Percentiles rank a stretch among this genome's conserved stretches.
Evolutionary conservation across 2,329 filamentous ascomycete species (phyloP).

Genomic region (Mycocentrospora acerina): DNA sequence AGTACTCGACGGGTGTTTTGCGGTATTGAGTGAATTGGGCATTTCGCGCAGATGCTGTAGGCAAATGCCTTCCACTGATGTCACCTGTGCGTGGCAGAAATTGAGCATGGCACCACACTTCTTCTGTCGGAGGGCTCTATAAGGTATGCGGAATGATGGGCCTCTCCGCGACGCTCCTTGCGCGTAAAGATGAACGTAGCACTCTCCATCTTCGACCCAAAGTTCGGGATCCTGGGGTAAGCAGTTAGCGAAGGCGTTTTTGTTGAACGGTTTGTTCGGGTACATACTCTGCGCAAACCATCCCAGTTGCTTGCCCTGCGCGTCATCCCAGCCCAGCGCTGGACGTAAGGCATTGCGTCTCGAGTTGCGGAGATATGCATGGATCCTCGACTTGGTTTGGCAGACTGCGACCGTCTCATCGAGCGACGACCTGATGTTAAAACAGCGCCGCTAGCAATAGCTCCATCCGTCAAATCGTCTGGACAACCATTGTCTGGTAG

Average conservation of each 20-base stretch:
- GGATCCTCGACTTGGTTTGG: constrained; percentile 14
- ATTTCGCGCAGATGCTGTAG: constrained; percentile 11
- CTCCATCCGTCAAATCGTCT: constrained; percentile 1
- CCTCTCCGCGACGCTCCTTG: constrained; percentile 64
- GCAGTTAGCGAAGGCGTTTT: constrained; percentile 6
- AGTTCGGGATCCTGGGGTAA: constrained; percentile 66
- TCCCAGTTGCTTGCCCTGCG: constrained; percentile 46
- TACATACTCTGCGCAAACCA: constrained; percentile 47
- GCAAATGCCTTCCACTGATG: constrained; percentile 12
- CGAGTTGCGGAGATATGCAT: constrained; percentile 18
- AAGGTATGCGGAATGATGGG: constrained; percentile 67
- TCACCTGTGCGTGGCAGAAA: constrained; percentile 40
- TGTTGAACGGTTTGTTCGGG: neutral
- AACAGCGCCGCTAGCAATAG: constrained; percentile 1
- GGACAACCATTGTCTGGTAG: constrained; percentile 4
- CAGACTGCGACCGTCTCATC: neutral
- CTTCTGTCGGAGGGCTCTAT: constrained; percentile 57
- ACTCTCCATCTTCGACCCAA: constrained; percentile 68
- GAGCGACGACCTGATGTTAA: neutral
- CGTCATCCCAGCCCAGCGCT: constrained; percentile 38
- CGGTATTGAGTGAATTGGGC: constrained; percentile 43
- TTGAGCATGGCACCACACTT: constrained; percentile 64
- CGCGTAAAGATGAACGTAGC: constrained; percentile 68
- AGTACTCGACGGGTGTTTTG: constrained; percentile 31
- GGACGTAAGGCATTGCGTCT: constrained; percentile 28